phyloP scores from a whole-genome alignment of 225 moss, liverwort and hornwort genomes.

The Physcomitrellopsis africana region DNA sequence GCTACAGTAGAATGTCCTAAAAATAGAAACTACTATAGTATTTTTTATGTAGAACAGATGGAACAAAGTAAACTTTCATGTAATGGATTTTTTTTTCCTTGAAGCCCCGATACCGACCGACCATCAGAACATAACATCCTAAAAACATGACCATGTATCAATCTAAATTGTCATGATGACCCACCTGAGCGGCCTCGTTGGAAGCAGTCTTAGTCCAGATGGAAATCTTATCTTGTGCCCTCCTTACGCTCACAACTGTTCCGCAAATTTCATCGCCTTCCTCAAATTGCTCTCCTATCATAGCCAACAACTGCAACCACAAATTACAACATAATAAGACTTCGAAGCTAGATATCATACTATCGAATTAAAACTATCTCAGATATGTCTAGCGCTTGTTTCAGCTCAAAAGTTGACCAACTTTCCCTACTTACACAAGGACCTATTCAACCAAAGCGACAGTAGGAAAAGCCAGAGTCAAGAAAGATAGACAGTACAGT shows the following conservation, averaged over 20 bases:
- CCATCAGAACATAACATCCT: background rate
- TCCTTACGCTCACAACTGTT: conserved; percentile 88
- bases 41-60: background rate
- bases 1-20: too few species aligned
- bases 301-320: conserved; percentile 76
- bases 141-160: background rate
- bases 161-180: conserved; percentile 4
- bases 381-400: background rate
- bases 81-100: background rate
- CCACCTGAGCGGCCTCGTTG: conserved; percentile 90
- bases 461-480: background rate
- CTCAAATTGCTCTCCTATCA: conserved; percentile 96
- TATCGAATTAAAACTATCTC: background rate
- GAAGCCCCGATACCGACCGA: background rate
- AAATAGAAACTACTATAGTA: too few species aligned
- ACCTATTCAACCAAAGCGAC: background rate
- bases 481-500: conserved; percentile 47
- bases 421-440: background rate
- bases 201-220: conserved; percentile 97
- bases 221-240: conserved; percentile 86
- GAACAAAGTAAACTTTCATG: background rate
- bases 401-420: background rate
- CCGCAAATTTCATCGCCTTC: conserved; percentile 93
- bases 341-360: background rate
- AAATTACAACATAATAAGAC: background rate